phyloP scores from a whole-genome alignment of 2,329 filamentous ascomycete species.

The Fusarium equiseti region DNA sequence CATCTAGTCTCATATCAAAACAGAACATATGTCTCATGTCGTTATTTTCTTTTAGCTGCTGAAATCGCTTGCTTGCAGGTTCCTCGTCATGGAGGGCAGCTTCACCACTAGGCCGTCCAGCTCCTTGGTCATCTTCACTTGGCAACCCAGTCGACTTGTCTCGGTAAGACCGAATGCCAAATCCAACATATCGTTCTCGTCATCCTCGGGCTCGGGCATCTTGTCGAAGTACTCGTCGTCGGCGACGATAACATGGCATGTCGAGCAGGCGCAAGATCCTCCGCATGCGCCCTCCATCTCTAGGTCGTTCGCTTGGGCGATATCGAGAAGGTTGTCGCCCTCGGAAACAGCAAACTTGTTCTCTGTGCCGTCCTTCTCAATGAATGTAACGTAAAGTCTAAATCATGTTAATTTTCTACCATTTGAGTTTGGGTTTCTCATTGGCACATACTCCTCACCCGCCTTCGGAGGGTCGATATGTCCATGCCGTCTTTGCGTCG shows the following conservation, averaged over 20 bases:
- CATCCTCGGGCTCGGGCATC: conserved; percentile 82
- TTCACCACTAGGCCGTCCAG: conserved; percentile 87
- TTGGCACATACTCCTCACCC: conserved; percentile 83
- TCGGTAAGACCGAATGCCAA: conserved; percentile 91
- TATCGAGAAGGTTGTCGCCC: conserved; percentile 94
- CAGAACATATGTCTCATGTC: conserved; percentile 23
- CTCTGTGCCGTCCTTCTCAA: conserved; percentile 87
- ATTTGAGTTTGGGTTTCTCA: not conserved
- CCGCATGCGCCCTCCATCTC: conserved; percentile 99
- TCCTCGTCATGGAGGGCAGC: conserved; percentile 93
- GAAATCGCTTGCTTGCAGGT: conserved; percentile 96
- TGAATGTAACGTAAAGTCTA: conserved; percentile 89
- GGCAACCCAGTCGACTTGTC: conserved; percentile 85
- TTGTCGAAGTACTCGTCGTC: conserved; percentile 80
- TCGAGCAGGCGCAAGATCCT: conserved; percentile 92
- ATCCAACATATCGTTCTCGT: conserved; percentile 92
- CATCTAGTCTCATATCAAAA: conserved; percentile 33
- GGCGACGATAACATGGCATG: conserved; percentile 88
- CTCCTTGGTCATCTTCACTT: conserved; percentile 91
- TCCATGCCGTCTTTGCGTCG: conserved; percentile 73
- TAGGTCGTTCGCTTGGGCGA: conserved; percentile 92
- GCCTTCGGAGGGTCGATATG: conserved; percentile 87
- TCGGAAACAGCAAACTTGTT: conserved; percentile 83
- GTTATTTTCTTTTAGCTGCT: conserved; percentile 49
- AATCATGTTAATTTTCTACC: conserved; percentile 16